A percentile compares a stretch with the other conserved stretches of the same genome.
phyloP scores from a whole-genome alignment of 2,329 filamentous ascomycete genomes.

The Fusarium cyanostomum region DNA sequence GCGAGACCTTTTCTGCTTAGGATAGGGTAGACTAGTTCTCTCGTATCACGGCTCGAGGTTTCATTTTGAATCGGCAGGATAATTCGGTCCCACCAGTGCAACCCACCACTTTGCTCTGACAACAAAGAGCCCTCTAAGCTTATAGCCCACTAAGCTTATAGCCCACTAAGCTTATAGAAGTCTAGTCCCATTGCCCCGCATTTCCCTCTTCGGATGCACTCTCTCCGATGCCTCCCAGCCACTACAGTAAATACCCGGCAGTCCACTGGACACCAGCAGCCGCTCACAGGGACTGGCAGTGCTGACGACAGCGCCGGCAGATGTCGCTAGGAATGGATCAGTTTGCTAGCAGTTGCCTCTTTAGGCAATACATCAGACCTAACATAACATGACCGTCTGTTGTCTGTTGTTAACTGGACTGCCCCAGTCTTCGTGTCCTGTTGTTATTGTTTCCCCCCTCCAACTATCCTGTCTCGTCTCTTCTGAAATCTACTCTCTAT shows the following conservation, averaged over 20 bases:
- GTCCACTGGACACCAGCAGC: constrained; percentile 17
- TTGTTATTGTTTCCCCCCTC: not conserved
- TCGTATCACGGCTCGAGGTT: no score
- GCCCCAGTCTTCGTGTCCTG: not conserved
- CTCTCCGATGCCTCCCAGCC: not conserved
- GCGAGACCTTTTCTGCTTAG: constrained; percentile 50
- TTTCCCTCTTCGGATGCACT: not conserved
- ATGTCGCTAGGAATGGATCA: not conserved
- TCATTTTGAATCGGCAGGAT: no score
- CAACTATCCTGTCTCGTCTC: not conserved
- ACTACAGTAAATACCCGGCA: not conserved
- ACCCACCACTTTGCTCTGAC: no score
- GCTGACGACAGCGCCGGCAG: not conserved
- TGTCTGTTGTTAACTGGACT: not conserved
- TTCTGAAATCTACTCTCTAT: not conserved
- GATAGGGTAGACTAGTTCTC: not conserved
- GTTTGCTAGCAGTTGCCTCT: constrained; percentile 14
- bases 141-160: not conserved
- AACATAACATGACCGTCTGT: no score
- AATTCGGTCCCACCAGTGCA: no score
- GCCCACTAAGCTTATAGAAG: not conserved
- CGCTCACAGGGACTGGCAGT: constrained; percentile 7
- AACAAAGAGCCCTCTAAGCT: not conserved
- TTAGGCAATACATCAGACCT: constrained; percentile 2
- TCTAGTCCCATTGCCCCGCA: not conserved